phyloP scores from a whole-genome alignment of 306 rosid genomes.

The barrel medic (Medicago truncatula) region DNA sequence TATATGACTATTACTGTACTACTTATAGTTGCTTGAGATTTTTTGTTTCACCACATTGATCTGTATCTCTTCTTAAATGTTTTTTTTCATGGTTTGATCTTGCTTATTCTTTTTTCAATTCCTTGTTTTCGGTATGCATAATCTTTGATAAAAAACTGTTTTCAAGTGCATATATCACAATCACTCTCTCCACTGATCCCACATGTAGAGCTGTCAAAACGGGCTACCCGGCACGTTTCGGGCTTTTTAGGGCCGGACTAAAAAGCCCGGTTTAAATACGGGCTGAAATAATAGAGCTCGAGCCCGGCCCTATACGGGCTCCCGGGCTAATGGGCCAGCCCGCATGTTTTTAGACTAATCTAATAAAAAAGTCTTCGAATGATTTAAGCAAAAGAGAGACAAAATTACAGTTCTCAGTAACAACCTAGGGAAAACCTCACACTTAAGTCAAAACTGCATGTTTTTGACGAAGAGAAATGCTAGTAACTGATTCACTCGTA shows the following conservation, averaged over 20 bases:
- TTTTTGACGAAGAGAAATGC: not conserved
- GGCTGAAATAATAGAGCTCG: no score
- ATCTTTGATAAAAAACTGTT: conserved; percentile 4
- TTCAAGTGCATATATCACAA: not conserved
- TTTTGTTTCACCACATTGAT: conserved; percentile 6
- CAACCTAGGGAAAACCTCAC: conserved; percentile 7
- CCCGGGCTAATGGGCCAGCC: no score
- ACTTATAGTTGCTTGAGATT: not conserved
- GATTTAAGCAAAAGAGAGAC: no score
- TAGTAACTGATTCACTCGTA: not conserved
- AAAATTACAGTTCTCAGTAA: no score
- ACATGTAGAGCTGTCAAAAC: no score
- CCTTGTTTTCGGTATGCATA: not conserved
- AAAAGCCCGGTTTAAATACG: no score
- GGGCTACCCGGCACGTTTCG: no score
- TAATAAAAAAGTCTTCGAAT: no score
- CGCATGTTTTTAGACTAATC: no score
- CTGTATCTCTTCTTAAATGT: not conserved
- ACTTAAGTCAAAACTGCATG: not conserved
- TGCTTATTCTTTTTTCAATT: not conserved
- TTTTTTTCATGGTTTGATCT: conserved; percentile 11
- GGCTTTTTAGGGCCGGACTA: no score
- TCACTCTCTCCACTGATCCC: no score
- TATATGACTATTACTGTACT: not conserved
- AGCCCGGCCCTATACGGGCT: no score